Conservation (phyloP, 2,329 filamentous ascomycete species). For the Amesomyces nigricolor region DNA sequence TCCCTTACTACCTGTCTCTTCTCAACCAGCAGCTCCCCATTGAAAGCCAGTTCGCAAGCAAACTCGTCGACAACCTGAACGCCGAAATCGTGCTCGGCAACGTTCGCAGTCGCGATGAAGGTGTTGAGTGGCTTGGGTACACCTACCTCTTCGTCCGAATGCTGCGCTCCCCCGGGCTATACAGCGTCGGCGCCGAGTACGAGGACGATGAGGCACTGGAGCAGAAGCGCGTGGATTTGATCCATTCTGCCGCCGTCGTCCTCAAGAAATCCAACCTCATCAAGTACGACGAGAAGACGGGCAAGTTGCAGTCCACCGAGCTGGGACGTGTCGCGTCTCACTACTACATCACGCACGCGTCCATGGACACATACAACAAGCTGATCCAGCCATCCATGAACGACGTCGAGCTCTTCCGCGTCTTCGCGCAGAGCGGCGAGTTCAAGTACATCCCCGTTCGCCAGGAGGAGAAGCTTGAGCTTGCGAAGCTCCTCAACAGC, state of each 20-base stretch:
- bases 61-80: conserved; percentile 91
- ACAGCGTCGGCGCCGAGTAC: conserved; percentile 93
- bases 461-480: conserved; percentile 93
- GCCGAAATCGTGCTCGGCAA: conserved; percentile 95
- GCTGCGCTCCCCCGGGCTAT: conserved; percentile 89
- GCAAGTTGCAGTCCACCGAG: conserved; percentile 83
- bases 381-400: conserved; percentile 90
- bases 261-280: conserved; percentile 82
- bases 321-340: conserved; percentile 93
- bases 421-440: conserved; percentile 93
- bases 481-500: conserved; percentile 81
- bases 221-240: conserved; percentile 94
- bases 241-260: conserved; percentile 85
- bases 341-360: conserved; percentile 95
- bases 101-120: conserved; percentile 84
- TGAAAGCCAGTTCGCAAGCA: conserved; percentile 91
- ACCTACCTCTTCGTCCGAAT: conserved; percentile 97
- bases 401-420: conserved; percentile 90
- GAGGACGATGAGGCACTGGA: conserved; percentile 86
- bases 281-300: conserved; percentile 93
- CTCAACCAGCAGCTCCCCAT: conserved; percentile 97
- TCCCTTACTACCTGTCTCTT: conserved; percentile 94
- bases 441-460: conserved; percentile 99
- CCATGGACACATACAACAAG: conserved; percentile 95
- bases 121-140: conserved; percentile 98